Base-by-base conservation (phyloP, 106 monocot genomes). In the Phalaenopsis equestris region DNA sequence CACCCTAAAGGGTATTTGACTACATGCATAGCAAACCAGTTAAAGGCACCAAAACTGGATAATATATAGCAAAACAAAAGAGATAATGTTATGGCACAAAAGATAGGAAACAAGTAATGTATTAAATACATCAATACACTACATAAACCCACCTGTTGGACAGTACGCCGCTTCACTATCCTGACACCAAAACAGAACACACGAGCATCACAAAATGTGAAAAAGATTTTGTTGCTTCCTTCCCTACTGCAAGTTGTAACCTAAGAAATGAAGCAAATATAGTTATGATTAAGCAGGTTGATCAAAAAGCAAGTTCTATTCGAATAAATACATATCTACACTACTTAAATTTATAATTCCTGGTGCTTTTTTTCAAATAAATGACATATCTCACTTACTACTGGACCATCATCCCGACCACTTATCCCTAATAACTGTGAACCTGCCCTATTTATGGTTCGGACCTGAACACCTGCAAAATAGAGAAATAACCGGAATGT, bases 221-320 rank as follows among this genome's bases (percentile, higher is more conserved):
- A 83, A 73, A 24, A 85, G 43, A 91, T 78, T 80, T 88, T 88
- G 76, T 91, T 91, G 24, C 83, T 67, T 83, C 91, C 91, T 83
- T 91, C 91, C 56, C 81, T 86, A 42, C 88, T 87, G 79, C 67
- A 91, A 47, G 85, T 85, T n/a, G 88, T 91, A 45, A 91, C 88
- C 91, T 89, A 55, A 61, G 61, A 4, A 77, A 52, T 65, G 73
- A 77, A 77, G 48, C 23, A 77, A 57, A 78, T 3, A 24, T 16
- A 43, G 19, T 48, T 24, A 30, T 58, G 38, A 56, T 43, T 17
- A 15, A 18, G 42, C 1, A 43, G n/a, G 74, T 18, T 10, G 39
- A 74, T 72, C 7, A 14, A 41, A 41, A 41, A 70, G 38, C 8
- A 70, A 74, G n/a, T 45, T 12, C 39, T 45, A 43, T 42, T 8